Conservation (phyloP, 768 basidiomycete genomes). For the Tricholoma hemisulphureum region DNA sequence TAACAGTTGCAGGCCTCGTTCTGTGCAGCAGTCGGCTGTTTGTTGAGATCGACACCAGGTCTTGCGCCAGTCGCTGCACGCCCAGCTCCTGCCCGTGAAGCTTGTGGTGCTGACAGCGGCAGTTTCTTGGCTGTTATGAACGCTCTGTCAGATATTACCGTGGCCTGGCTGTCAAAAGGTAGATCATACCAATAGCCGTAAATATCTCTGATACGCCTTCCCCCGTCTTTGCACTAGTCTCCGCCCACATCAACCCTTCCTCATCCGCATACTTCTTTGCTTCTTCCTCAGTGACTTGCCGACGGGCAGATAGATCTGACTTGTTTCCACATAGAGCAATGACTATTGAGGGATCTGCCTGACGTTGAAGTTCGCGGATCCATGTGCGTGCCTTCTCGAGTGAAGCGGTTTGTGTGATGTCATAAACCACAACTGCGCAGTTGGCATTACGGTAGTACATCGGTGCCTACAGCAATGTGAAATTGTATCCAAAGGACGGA, state of each 20-base stretch:
- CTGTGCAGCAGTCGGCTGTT: conserved; percentile 49
- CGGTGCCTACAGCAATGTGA: conserved; percentile 56
- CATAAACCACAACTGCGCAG: conserved; percentile 92
- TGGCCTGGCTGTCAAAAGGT: neutral
- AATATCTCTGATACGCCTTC: conserved; percentile 87
- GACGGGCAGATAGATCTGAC: conserved; percentile 77
- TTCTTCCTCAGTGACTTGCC: conserved; percentile 84
- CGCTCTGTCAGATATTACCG: conserved; percentile 5
- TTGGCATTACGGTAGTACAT: conserved; percentile 98
- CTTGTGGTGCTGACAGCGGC: conserved; percentile 74
- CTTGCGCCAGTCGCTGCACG: conserved; percentile 53
- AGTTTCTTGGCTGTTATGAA: conserved; percentile 72
- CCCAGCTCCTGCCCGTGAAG: conserved; percentile 55
- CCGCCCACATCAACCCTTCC: conserved; percentile 90
- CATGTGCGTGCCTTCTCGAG: conserved; percentile 94
- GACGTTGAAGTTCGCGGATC: conserved; percentile 95
- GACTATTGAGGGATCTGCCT: conserved; percentile 95
- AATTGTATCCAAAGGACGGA: conserved; percentile 4
- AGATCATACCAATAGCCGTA: conserved; percentile 69
- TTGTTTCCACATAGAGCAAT: conserved; percentile 98
- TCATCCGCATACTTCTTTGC: conserved; percentile 91
- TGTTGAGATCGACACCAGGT: conserved; percentile 81
- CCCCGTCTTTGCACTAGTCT: conserved; percentile 88
- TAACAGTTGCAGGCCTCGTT: conserved; percentile 80
- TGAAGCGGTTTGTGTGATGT: conserved; percentile 90